Evolutionary conservation across 176 grass and related monocot species (phyloP), one percentile per base, ranked within the genome.

Genomic region (Carex kokanica): DNA sequence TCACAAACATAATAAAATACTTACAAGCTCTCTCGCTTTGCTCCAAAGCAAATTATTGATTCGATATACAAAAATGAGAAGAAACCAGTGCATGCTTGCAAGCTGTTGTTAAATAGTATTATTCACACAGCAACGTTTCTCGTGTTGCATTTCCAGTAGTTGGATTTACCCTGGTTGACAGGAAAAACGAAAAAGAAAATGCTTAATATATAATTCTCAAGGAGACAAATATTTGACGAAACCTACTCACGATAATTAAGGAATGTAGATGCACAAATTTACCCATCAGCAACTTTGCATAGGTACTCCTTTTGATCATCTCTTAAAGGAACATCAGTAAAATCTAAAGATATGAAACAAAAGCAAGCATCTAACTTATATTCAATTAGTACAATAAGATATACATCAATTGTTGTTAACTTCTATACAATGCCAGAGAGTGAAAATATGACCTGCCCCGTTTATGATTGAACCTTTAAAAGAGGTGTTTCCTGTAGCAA

Each of bases 281-380:
- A 97, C 92, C 94, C 92, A 8, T 97, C 91, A 52, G 90, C 92
- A 8, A 88, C 60, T 89, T 92, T 97, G 90, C 92, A 97, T 17
- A 97, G 90, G 59, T 97, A 94, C 6, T 89, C 88, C 56, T 83
- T 78, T 72, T 92, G 92, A 58, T 97, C 91, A 16, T 97, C 94
- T 89, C 94, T 86, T 78, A 92, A 74, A 59, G 88, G 90, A 84
- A 97, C 91, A 58, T 97, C 94, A 0, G 90, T 94, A 13, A 97
- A 97, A 84, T 94, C 94, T 97, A 80, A 52, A 53, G 18, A 51
- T 17, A 20, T 14, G 21, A 15, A 8, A 71, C 11, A 8, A 15
- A 9, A 0, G 17, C 4, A 45, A 3, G 13, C 49, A 32, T 61
- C 5, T 51, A 45, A 59, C 80, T 23, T 43, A 8, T 51, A 0